Base-by-base conservation (phyloP, 2,329 filamentous ascomycete genomes). In the Pestalotiopsis fici region DNA sequence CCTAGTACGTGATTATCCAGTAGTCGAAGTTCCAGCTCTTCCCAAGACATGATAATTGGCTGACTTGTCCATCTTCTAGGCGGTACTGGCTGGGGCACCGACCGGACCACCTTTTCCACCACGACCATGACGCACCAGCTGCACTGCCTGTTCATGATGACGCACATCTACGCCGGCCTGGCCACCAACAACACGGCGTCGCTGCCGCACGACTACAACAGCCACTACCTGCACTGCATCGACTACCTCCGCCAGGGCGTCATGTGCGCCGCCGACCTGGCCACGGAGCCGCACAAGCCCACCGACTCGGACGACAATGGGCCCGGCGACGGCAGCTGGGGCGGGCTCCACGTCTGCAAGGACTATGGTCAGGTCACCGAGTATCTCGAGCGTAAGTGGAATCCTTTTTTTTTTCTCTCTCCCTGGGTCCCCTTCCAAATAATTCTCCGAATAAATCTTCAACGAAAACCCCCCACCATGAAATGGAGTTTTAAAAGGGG, bases 81-180 rank as follows among this genome's bases (percentile, higher is more conserved):
- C 39, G 79, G 79, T 65, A 78, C 80, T 68, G 78, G 79, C 60
- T 80, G 77, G 71, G 77, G 77, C 35, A 62, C 59, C 65, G 73
- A 78, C n/a, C 77, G 74, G 71, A 76, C 77, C 73, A 77, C 77
- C 7, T 78, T 79, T 65, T 80, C 78, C 66, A 79, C 78, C 50
- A 79, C 78, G 2, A 78, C 78, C 5, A 73, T 79, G 64, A 80
- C 78, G 1, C 78, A 80, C 69, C 76, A 79, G 67, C 72, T 80
- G 62, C 78, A 80, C 71, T 80, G 78, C 68, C 68, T 79, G 75
- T 76, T 77, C 68, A 78, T 78, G 75, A 79, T 79, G 73, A 77
- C 73, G 3, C 71, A 73, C 13, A 78, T 79, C 60, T 80, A 76
- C 69, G 71, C 76, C 5, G 72, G 69, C 6, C 64, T 79, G 2